Evolutionary conservation across 306 rosid genomes (phyloP).

Genomic region (Boehmeria nivea): DNA sequence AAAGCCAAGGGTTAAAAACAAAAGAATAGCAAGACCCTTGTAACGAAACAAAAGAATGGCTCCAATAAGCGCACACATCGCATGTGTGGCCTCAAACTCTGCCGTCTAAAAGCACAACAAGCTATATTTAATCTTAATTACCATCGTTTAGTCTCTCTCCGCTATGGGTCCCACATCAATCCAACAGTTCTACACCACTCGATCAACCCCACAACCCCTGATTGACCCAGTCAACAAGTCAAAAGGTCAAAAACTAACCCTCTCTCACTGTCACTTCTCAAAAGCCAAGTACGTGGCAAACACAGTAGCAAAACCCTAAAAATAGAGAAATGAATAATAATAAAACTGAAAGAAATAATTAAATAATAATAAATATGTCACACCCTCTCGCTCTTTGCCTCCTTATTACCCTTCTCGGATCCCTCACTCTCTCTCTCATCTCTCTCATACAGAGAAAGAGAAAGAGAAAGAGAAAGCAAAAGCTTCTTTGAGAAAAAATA

Average conservation of each 20-base stretch:
- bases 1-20: background rate
- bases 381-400: constrained; percentile 20
- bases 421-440: constrained; percentile 18
- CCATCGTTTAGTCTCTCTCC: background rate
- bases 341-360: background rate
- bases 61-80: constrained; percentile 8
- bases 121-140: background rate
- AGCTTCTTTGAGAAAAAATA: background rate
- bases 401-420: constrained; percentile 25
- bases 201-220: constrained; percentile 1
- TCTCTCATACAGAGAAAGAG: too few relatives aligned
- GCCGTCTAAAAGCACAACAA: constrained; percentile 21
- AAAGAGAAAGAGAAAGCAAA: background rate
- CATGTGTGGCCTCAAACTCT: constrained; percentile 11
- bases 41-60: constrained; percentile 6
- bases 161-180: constrained; percentile 7
- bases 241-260: constrained; percentile 11
- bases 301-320: too few relatives aligned
- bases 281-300: constrained; percentile 1
- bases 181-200: constrained; percentile 8
- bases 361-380: background rate
- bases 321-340: too few relatives aligned
- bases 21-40: background rate
- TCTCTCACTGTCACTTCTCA: constrained; percentile 13
- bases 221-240: constrained; percentile 15